Conservation (phyloP, 2,329 filamentous ascomycete species). For the Phialophora tarda region DNA sequence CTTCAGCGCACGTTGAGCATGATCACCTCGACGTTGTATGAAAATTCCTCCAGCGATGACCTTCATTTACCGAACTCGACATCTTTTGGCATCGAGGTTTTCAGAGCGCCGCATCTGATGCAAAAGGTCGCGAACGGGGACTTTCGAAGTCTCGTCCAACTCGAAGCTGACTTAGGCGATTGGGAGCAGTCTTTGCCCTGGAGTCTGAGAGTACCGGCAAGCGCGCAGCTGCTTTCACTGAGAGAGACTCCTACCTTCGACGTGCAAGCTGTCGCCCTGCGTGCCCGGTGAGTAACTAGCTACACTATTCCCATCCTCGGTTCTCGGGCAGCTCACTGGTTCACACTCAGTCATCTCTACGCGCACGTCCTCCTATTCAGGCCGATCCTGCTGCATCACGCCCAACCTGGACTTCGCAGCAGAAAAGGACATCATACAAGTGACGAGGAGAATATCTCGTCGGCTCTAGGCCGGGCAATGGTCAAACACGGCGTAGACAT, state of each 20-base stretch:
- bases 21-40: background rate
- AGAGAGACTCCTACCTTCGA: background rate
- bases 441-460: background rate
- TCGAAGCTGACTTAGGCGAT: constrained; percentile 4
- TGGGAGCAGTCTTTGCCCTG: constrained; percentile 13
- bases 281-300: background rate
- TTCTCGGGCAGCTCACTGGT: background rate
- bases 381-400: constrained; percentile 10
- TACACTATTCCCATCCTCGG: background rate
- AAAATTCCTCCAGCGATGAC: background rate
- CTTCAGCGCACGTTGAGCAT: background rate
- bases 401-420: background rate
- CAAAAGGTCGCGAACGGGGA: background rate
- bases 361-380: constrained; percentile 6
- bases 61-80: background rate
- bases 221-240: background rate
- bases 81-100: background rate
- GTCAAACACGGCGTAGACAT: background rate
- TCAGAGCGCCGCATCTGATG: background rate
- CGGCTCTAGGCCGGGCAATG: background rate
- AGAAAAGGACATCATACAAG: background rate
- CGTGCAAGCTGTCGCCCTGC: constrained; percentile 7
- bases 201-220: constrained; percentile 7
- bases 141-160: constrained; percentile 10
- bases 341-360: constrained; percentile 8